Base-by-base conservation (phyloP, 2,329 filamentous ascomycete genomes). In the Monilinia laxa region DNA sequence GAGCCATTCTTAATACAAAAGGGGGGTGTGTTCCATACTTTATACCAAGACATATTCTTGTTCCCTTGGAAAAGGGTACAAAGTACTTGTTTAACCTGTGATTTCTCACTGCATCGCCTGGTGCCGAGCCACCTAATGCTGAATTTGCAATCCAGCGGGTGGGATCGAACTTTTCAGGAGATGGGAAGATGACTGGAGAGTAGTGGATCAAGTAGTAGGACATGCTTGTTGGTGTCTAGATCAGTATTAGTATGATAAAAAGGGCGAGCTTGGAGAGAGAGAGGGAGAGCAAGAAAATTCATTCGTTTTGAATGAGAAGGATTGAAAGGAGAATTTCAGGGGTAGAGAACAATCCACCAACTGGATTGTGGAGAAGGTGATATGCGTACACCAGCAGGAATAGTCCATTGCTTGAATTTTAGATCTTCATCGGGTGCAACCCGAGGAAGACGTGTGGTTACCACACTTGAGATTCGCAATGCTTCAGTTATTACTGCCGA, bases 381-480 rank as follows among this genome's bases (percentile, higher is more conserved):
- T 38, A 57, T 53, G 59, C 68, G 47, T 64, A 71, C 69, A 7
- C 78, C 76, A 2, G 64, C 66, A 28, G 71, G 72, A 59, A 73
- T 72, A 3, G 49, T 53, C 71, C 69, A 71, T 20, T 72, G 56
- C 16, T 69, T 31, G 35, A 71, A 68, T 67, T 66, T 62, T 51
- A 71, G 62, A 68, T 38, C 70, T 64, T 68, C 70, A 38, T 71
- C 71, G 1, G 70, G 74, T n/a, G 71, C 66, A 28, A 76, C 69
- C 20, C 76, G 70, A 47, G 72, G 70, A 10, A 75, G 70, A 20
- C 77, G 74, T 38, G 70, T 71, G 7, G 70, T 73, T 18, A 75
- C 71, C 3, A 65, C 47, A 11, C 55, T 53, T 18, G 55, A n/a
- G 1, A 65, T 23, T 5, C 64, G 55, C 10, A 65, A 53, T 45